Evolutionary conservation across 2,329 filamentous ascomycete species (phyloP).

Genomic region (Daldinia sp.): DNA sequence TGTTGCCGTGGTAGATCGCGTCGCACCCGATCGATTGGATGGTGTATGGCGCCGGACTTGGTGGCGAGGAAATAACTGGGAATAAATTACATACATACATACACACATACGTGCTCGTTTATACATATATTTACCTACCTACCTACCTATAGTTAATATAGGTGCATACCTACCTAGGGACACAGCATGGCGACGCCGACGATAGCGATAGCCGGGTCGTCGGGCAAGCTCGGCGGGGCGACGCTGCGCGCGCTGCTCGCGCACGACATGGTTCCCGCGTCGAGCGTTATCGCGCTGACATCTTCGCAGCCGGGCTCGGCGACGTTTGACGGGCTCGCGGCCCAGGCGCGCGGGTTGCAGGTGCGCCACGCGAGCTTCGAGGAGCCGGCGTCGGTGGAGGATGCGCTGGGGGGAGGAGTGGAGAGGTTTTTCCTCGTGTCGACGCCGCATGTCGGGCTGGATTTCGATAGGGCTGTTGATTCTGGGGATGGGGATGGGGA

Average conservation of each 20-base stretch:
- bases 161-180: not conserved
- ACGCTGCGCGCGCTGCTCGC: slow-evolving; percentile 58
- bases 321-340: slow-evolving; percentile 49
- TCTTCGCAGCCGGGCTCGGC: slow-evolving; percentile 55
- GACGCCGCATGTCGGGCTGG: slow-evolving; percentile 40
- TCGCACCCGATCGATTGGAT: too few species aligned
- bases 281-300: slow-evolving; percentile 45
- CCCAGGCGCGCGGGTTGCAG: slow-evolving; percentile 56
- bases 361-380: slow-evolving; percentile 64
- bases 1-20: too few species aligned
- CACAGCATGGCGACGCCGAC: slow-evolving; percentile 32
- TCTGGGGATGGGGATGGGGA: slow-evolving; percentile 29
- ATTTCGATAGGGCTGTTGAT: slow-evolving; percentile 29
- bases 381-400: slow-evolving; percentile 52
- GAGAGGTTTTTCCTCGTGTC: slow-evolving; percentile 64
- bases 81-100: too few species aligned
- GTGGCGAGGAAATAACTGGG: too few species aligned
- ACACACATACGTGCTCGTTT: too few species aligned
- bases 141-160: too few species aligned
- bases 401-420: slow-evolving; percentile 57
- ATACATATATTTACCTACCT: not conserved
- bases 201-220: slow-evolving; percentile 59
- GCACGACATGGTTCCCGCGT: slow-evolving; percentile 44
- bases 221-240: slow-evolving; percentile 61
- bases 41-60: too few species aligned